Base-by-base conservation (phyloP, 257 asterid species). In the Lycium barbarum region DNA sequence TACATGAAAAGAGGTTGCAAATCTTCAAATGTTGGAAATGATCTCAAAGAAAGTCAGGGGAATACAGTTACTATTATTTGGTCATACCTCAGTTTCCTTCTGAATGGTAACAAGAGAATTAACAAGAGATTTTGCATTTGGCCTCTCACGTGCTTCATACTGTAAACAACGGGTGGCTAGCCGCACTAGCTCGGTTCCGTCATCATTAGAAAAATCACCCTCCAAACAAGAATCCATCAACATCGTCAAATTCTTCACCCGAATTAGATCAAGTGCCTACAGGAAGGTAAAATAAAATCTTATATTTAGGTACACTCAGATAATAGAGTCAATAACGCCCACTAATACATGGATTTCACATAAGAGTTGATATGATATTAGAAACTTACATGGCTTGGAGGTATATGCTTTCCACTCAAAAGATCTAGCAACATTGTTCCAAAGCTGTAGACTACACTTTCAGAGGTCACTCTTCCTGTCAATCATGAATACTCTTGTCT, bases 111-210 rank as follows among this genome's bases (percentile, higher is more conserved):
- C 33, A 81, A 95, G 95, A 76, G 93, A 90, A 76, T 93, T 66
- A 83, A 89, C 94, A 11, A 95, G 95, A 18, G 97, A 92, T 87
- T 92, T 94, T 1, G 95, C 91, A 59, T 92, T 95, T 49, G 98
- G 98, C 94, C 98, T 94, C 86, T 95, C 98, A 18, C 98, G 96
- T 18, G 98, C 93, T 89, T 95, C 98, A 78, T 95, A 93, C 79
- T 95, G 97, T 87, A 95, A 86, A 85, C 98, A 95, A 45, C 98
- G 95, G 13, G 98, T 90, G 22, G 98, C 98, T 82, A 95, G 81
- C 47, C 94, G 87, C 80, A 95, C 98, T 91, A 95, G 67, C 88
- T 93, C 98, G 14, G 98, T 95, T 65, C 98, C 98, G 82, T 94
- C 98, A 59, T 95, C 96, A 49, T 91, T 94, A 15, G 98, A 94